phyloP scores from a whole-genome alignment of 306 rosid species.

The Delonix regia region DNA sequence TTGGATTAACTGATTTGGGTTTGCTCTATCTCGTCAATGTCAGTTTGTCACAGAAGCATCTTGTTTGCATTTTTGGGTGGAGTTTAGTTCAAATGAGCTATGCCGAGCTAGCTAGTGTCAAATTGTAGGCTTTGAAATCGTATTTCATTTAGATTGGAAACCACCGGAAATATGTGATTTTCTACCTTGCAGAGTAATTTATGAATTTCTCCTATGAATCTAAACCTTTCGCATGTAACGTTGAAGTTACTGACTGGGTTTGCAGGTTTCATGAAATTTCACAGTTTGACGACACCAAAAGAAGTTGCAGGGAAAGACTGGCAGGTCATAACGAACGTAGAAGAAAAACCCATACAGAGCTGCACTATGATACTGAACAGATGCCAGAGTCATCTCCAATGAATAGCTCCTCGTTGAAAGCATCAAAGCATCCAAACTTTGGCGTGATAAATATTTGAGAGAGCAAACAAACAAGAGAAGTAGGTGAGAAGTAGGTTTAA shows the following conservation, averaged over 20 bases:
- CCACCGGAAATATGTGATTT: not conserved
- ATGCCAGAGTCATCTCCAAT: not conserved
- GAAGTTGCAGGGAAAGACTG: conserved; percentile 41
- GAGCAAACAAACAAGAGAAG: not conserved
- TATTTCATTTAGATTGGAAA: not conserved
- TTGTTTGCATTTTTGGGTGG: not conserved
- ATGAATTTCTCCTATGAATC: not conserved
- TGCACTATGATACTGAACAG: not conserved
- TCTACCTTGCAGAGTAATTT: not conserved
- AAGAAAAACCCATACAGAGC: conserved; percentile 14
- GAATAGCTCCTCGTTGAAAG: not conserved
- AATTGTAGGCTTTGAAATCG: not conserved
- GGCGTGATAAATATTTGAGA: not conserved
- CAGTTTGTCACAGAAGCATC: not conserved
- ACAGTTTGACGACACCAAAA: conserved; percentile 35
- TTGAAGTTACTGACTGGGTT: not conserved
- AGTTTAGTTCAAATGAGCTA: not conserved
- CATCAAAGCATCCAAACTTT: not conserved
- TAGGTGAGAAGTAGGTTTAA: not conserved
- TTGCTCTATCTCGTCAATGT: not conserved
- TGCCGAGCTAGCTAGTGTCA: not conserved
- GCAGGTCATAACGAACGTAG: conserved; percentile 39
- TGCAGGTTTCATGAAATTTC: conserved; percentile 42
- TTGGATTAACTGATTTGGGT: not conserved
- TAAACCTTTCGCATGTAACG: not conserved